Evolutionary conservation across 768 basidiomycete species (phyloP), one percentile per base, ranked within the genome.

Genomic region (Psilocybe subaeruginosa): DNA sequence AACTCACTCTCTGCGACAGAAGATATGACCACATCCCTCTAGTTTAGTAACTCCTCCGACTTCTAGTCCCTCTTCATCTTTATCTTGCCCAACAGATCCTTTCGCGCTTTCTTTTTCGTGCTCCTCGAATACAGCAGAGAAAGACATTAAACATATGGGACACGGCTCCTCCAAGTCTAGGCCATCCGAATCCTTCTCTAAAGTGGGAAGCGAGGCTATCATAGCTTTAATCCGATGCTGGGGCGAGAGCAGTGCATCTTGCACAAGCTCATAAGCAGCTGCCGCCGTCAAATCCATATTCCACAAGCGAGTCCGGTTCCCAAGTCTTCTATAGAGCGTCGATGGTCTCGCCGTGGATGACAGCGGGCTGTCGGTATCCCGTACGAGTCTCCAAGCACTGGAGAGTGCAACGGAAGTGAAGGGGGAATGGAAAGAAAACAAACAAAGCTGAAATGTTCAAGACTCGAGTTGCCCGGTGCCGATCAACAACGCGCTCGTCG

Each of bases 1-100:
- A 30, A 65, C 68, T 52, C 68, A 90, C 89, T 90, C 89, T 68
- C 82, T 78, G 48, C 80, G 75, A 68, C 92, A 93, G 68, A 91
- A 90, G 6, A 87, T 68, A 72, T 91, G 90, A 0, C 86, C 85
- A 66, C 90, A 91, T 3, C 73, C 79, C 1, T 66, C 69, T 0
- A 91, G 74, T 68, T 83, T 87, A 1, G 88, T 89, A 6, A 90
- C 74, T 2, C 86, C 85, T n/a, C 48, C 57, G 8, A 66, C n/a
- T 14, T 58, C 63, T 12, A 51, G 55, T 29, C 60, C 62, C 2
- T 62, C 64, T 8, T 60, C 54, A 33, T 61, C 65, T 27, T 47
- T 52, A 14, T 53, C 64, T 3, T 23, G 47, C 19, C 46, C 52
- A 29, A 41, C 39, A 16, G 8, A 8, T 31, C 59, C 31, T 49